Conservation (phyloP, 108 stramenopile species). For the Cyclotella choctawhatcheeana region DNA sequence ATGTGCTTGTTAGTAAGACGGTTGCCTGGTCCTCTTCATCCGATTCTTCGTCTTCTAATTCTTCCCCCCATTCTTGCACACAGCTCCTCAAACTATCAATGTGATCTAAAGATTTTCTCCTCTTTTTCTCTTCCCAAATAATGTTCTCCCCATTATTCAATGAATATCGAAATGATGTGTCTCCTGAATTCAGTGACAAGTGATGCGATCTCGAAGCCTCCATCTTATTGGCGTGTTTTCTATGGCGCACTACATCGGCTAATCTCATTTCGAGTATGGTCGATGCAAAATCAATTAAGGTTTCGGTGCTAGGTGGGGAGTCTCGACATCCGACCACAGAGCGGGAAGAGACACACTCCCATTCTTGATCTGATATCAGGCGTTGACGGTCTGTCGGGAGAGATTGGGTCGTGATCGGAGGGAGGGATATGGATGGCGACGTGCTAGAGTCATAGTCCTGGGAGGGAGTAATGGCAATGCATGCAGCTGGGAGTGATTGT, state of each 20-base stretch:
- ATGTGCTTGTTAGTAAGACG: slow-evolving; percentile 31
- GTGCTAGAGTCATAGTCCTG: neutral
- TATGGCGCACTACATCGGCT: slow-evolving; percentile 42
- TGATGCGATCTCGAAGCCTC: neutral
- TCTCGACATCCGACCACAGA: slow-evolving; percentile 13
- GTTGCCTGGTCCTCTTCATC: neutral
- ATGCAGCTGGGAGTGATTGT: neutral
- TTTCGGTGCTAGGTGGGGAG: slow-evolving; percentile 25
- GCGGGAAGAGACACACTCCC: slow-evolving; percentile 35
- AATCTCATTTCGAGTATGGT: slow-evolving; percentile 41
- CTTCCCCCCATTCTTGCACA: too few species aligned
- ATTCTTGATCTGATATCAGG: slow-evolving; percentile 27
- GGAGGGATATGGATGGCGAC: neutral
- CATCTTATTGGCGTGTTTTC: slow-evolving; percentile 11
- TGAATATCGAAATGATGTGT: neutral
- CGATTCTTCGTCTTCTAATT: too few species aligned
- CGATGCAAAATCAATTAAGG: slow-evolving; percentile 31
- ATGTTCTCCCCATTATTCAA: neutral
- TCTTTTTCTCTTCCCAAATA: neutral
- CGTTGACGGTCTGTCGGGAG: slow-evolving; percentile 23
- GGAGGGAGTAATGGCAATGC: neutral
- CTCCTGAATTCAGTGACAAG: slow-evolving; percentile 9
- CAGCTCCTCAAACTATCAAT: neutral
- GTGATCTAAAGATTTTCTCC: slow-evolving; percentile 5
- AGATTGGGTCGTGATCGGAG: slow-evolving; percentile 31